Evolutionary conservation across 192 early-diverging fungal genomes (phyloP), one percentile per base, ranked within the genome.

Genomic region (Backusella morwellensis): DNA sequence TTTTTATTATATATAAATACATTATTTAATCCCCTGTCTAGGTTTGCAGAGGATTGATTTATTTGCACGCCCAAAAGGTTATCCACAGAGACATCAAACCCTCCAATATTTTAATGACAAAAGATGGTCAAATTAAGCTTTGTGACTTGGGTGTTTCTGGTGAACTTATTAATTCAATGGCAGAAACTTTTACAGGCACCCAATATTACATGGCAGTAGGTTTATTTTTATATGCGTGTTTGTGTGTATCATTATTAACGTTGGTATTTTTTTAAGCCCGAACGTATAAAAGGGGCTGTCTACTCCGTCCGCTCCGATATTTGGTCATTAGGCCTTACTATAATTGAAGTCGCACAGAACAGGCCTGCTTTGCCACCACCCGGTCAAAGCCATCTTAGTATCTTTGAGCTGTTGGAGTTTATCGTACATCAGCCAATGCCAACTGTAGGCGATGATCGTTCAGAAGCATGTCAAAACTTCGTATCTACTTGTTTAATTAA

Each of bases 71-170:
- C 35, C 91, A 94, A 67, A 86, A 91, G 40, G 94, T 99, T 21
- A 95, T 99, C 44, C 98, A 99, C 79, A 80, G 98, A 82, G 98
- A 99, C 78, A 90, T 99, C 79, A 99, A 99, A 85, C 98, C 98
- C 6, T 97, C 95, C 12, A 99, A 99, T 83, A 96, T 99, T 75
- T 83, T 99, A 68, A 87, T 98, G 17, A 96, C 97, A n/a, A 89
- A 90, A 68, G 78, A 87, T 6, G 98, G 98, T 21, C 85, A 94
- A 75, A 92, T 99, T 75, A 99, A 98, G 82, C 88, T 99, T 29
- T 96, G 95, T 75, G 97, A 99, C 82, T 97, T 99, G 85, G 97
- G 97, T 50, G 98, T 99, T 19, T 94, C 92, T 9, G 95, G 95
- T 26, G 91, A 98, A 82, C 81, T 96, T 21, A 91, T 95, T 66